Percentiles rank a stretch among this genome's conserved stretches.
These are phyloP conservation scores for bread wheat (Triticum aestivum) DNA, from an alignment of 176 grass and related monocot genomes.

Conservation along the genomic window DNA sequence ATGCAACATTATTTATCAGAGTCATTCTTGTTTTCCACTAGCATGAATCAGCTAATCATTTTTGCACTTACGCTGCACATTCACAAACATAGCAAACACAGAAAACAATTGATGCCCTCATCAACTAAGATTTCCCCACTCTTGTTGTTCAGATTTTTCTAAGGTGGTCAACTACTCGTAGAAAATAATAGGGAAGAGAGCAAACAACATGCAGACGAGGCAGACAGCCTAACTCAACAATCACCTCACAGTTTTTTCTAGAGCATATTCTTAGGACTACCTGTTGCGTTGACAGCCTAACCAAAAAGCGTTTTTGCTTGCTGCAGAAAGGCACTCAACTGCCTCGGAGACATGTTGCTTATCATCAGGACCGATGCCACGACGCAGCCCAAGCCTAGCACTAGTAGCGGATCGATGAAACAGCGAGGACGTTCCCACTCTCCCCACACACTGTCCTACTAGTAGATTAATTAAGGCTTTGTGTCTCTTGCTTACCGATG, in stretches of 20 bases:
- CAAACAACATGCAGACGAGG: not conserved
- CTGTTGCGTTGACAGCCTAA: conserved; percentile 21
- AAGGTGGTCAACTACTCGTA: not conserved
- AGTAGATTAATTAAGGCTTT: not conserved
- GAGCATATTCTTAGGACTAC: not conserved
- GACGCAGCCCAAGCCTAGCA: not conserved
- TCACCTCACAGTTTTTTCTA: conserved; percentile 30
- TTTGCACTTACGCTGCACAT: no score
- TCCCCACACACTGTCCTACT: not conserved
- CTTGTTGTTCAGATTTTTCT: not conserved
- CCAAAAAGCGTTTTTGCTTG: not conserved
- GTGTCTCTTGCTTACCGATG: not conserved
- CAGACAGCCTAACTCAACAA: conserved; percentile 31
- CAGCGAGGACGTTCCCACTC: not conserved
- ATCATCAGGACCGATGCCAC: conserved; percentile 30
- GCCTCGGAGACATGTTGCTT: conserved; percentile 31
- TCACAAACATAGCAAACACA: not conserved
- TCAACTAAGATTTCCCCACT: not conserved
- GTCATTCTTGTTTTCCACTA: no score
- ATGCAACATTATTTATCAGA: no score
- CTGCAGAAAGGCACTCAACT: conserved; percentile 21
- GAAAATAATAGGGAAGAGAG: not conserved
- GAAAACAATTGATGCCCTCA: not conserved
- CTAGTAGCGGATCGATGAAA: not conserved
- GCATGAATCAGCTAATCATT: no score